Evolutionary conservation across 441 rosid species (phyloP), one percentile per base, ranked within the genome.

Genomic region (Breynia disticha): DNA sequence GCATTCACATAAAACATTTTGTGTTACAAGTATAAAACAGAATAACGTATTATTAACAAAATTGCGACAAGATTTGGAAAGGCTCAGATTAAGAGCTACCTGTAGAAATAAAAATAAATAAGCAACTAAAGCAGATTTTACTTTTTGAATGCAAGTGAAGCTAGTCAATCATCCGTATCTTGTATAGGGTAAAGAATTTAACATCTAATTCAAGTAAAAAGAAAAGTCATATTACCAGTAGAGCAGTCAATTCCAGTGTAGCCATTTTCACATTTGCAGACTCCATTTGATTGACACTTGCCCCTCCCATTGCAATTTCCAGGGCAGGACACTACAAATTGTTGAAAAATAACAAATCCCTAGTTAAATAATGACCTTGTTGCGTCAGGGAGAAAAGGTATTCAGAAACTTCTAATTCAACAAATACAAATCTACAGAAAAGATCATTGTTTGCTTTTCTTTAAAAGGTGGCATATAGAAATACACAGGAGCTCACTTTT

Each of bases 161-260:
- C 5, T 28, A 4, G 35, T 28, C 8, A 28, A 4, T 28, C 8
- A 28, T 28, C 35, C 35, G 8, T 28, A 28, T 28, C 3, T 28
- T 28, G 35, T 4, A 28, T 28, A 28, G 3, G 35, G 35, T 9
- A 11, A 41, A 41, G 44, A 41, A n/a, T n/a, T 41, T 41, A 15
- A 39, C 10, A 41, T 15, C 3, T 8, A 11, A 19, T 16, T 11
- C 18, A 47, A 11, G 18, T 11, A 16, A 47, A 47, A 11, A n/a
- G 20, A 53, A 59, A 41, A 2, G 46, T 21, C 19, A 32, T 19
- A 50, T 49, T 83, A 89, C 97, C 97, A 6, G 97, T 93, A 50
- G 97, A 82, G 69, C 98, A 91, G 75, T 91, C 98, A 2, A 84
- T 57, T 62, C 98, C 98, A n/a, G 97, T 79, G 69, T 61, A 86